Evolutionary conservation across 495 filamentous ascomycete genomes (phyloP).

Genomic region (Talaromyces ruber): DNA sequence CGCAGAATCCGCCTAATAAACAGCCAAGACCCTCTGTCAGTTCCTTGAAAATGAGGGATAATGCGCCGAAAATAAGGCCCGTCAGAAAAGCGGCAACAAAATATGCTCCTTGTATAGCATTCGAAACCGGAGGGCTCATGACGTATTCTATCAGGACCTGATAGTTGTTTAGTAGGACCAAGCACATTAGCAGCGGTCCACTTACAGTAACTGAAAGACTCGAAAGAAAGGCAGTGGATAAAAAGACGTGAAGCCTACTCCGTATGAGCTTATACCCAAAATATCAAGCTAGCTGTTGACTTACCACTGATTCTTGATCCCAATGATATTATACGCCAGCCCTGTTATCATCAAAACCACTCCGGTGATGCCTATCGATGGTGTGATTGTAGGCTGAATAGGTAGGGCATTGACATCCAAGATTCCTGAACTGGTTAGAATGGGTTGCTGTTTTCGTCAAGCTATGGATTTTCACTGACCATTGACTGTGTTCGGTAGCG

Average conservation of each 20-base stretch:
- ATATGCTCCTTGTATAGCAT: conserved; percentile 80
- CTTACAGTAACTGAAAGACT: conserved; percentile 63
- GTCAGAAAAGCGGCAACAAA: conserved; percentile 72
- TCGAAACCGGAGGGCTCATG: conserved; percentile 68
- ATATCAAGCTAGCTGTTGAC: neutral
- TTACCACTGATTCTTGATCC: conserved; percentile 74
- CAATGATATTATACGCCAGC: conserved; percentile 60
- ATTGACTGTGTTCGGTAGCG: neutral
- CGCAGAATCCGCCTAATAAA: conserved; percentile 76
- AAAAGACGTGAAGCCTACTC: conserved; percentile 62
- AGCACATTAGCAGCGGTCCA: neutral
- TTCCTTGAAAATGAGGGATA: conserved; percentile 74
- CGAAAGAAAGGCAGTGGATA: conserved; percentile 67
- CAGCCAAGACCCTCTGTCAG: conserved; percentile 82
- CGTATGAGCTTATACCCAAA: conserved; percentile 1
- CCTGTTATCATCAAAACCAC: conserved; percentile 67
- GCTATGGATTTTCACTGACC: neutral
- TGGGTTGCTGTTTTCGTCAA: neutral
- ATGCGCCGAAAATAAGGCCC: conserved; percentile 65
- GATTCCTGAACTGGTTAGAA: neutral
- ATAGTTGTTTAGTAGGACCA: neutral
- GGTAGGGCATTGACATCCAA: conserved; percentile 42
- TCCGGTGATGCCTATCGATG: conserved; percentile 71
- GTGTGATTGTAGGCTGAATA: conserved; percentile 65
- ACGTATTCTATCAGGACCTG: conserved; percentile 81